Conservation (phyloP, 768 basidiomycete species). For the Pleurotus djamor region DNA sequence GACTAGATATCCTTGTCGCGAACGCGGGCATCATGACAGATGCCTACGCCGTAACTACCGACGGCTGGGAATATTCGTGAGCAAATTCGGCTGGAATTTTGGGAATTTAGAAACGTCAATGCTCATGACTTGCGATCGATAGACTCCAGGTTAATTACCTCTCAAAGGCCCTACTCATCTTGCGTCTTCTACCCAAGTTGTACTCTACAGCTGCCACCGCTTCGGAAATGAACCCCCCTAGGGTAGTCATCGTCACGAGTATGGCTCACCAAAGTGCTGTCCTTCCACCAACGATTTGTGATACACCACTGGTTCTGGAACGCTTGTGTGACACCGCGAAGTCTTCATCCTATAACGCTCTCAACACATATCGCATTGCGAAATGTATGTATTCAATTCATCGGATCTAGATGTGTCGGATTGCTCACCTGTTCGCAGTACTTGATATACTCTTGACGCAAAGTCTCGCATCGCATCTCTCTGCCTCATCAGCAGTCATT, state of each 20-base stretch:
- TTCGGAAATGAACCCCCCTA: constrained; percentile 27
- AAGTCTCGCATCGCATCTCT: constrained; percentile 27
- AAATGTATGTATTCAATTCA: too few species aligned
- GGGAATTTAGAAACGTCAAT: neutral
- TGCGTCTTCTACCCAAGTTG: constrained; percentile 42
- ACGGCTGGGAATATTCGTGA: constrained; percentile 49
- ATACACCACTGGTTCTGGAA: too few species aligned
- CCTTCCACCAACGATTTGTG: too few species aligned
- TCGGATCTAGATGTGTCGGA: too few species aligned
- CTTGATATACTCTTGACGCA: constrained; percentile 38
- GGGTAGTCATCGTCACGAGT: constrained; percentile 41
- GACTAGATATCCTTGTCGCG: constrained; percentile 43
- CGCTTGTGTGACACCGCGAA: too few species aligned
- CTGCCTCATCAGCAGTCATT: constrained; percentile 14
- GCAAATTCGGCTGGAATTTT: constrained; percentile 10
- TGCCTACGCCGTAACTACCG: constrained; percentile 22
- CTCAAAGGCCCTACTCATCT: constrained; percentile 32
- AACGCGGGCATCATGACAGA: constrained; percentile 29
- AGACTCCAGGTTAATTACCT: constrained; percentile 51
- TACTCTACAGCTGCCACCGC: too few species aligned
- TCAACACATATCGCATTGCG: too few species aligned
- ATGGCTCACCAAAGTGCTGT: constrained; percentile 13
- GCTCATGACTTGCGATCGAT: neutral
- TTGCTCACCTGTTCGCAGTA: constrained; percentile 20
- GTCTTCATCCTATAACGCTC: too few species aligned